Base-by-base conservation (phyloP, 768 basidiomycete species). In the Trametes gibbosa region DNA sequence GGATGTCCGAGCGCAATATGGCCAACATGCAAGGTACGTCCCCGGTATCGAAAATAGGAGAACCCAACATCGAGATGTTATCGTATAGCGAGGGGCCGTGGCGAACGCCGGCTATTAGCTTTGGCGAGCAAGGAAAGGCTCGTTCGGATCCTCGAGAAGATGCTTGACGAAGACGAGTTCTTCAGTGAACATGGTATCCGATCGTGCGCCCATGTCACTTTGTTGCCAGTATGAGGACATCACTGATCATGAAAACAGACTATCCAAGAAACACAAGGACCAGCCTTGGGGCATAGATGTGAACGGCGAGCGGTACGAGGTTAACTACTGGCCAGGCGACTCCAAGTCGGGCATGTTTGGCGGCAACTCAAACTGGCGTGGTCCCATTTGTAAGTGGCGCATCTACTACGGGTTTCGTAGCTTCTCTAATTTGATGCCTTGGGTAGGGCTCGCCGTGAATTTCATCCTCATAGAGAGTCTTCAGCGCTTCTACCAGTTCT, bases 331-430 rank as follows among this genome's bases (percentile, higher is more conserved):
- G 97, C 96, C 97, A 0, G 97, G 95, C 9, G 97, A 99, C 71
- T 98, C 96, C 2, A 84, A 83, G 66, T 95, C 92, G 12, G 95
- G 95, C 47, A 99, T 99, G 96, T 96, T 97, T 73, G 94, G 95
- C 52, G 93, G 92, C n/a, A 95, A 95, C 69, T 95, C 92, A n/a
- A 95, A 95, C 65, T 96, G 93, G 93, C 79, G 94, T 70, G 94
- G 94, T n/a, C 89, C 90, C 3, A 89, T 91, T 57, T 92, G 89
- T 90, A 65, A 74, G 84, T 61, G 9, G 1, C 27, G n/a, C 5
- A 25, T 5, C 42, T 23, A 58, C 2, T 10, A 35, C 39, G 29
- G 5, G n/a, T 21, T 13, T 16, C 40, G n/a, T 23, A 19, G n/a
- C 23, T 12, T n/a, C 27, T 23, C 24, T 37, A 24, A n/a, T 27